Conservation (phyloP, 192 early-diverging fungal genomes). For the Rhizophlyctis rosea region DNA sequence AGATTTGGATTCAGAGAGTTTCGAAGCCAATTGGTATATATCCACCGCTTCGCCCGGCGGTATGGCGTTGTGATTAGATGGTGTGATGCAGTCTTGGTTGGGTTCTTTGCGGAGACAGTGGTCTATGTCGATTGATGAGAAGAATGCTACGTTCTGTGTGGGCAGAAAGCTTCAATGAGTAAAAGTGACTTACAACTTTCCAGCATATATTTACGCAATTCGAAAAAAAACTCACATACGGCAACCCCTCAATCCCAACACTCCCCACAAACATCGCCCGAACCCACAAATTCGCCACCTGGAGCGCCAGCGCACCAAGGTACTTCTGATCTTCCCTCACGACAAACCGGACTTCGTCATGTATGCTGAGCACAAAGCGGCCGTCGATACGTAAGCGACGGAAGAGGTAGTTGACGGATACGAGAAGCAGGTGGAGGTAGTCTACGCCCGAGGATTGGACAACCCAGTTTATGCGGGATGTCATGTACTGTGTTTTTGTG, state of each 20-base stretch:
- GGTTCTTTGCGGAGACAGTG: conserved; percentile 89
- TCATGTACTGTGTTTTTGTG: conserved; percentile 63
- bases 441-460: conserved; percentile 98
- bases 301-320: conserved; percentile 77
- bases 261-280: conserved; percentile 81
- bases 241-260: conserved; percentile 82
- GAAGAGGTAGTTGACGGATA: conserved; percentile 81
- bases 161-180: not conserved
- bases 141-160: conserved; percentile 79
- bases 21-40: conserved; percentile 18
- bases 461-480: conserved; percentile 93
- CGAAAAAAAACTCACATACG: conserved; percentile 52
- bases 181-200: not conserved
- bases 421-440: conserved; percentile 89
- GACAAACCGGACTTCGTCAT: conserved; percentile 92
- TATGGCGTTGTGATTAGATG: conserved; percentile 58
- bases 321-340: conserved; percentile 71
- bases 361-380: conserved; percentile 86
- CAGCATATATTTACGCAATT: not conserved
- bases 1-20: conserved; percentile 13
- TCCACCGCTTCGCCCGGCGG: conserved; percentile 13
- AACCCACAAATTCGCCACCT: conserved; percentile 92
- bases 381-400: conserved; percentile 72
- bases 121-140: conserved; percentile 92
- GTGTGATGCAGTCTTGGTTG: conserved; percentile 80